Evolutionary conservation across 2,329 filamentous ascomycete genomes (phyloP).

Genomic region (Shiraia bambusicola): DNA sequence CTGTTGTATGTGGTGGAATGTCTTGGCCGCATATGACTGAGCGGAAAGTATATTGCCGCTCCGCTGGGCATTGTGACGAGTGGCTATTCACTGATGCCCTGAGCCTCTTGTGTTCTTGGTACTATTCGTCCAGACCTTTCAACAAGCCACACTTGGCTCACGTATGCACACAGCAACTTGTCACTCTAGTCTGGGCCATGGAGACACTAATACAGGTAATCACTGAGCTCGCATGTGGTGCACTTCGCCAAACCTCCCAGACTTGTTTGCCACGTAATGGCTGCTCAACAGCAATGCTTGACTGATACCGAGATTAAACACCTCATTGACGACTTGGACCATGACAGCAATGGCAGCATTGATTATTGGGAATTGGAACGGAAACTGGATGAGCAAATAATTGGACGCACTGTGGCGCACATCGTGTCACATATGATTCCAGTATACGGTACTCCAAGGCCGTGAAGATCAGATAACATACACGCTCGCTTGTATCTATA

Average conservation of each 20-base stretch:
- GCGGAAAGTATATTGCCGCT: conserved; percentile 11
- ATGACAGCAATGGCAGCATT: conserved; percentile 55
- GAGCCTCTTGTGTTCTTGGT: conserved; percentile 29
- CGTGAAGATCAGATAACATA: no score
- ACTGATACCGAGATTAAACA: conserved; percentile 53
- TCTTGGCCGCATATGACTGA: conserved; percentile 7
- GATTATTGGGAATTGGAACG: conserved; percentile 56
- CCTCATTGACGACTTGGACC: conserved; percentile 57
- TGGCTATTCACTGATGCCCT: conserved; percentile 17
- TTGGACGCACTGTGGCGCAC: no score
- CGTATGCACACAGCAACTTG: conserved; percentile 19
- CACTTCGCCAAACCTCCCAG: neutral
- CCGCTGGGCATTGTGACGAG: conserved; percentile 9
- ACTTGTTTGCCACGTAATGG: neutral
- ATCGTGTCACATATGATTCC: no score
- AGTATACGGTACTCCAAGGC: no score
- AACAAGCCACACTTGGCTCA: conserved; percentile 22
- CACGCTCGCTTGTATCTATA: no score
- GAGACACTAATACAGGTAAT: conserved; percentile 8
- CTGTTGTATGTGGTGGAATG: conserved; percentile 1
- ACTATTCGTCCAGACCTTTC: conserved; percentile 12
- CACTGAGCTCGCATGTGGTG: conserved; percentile 16
- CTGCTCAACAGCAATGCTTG: conserved; percentile 23
- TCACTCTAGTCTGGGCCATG: conserved; percentile 8
- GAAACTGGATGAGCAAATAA: conserved; percentile 56